A percentile compares a stretch with the other conserved stretches of the same genome.
Evolutionary conservation across 2,329 filamentous ascomycete genomes (phyloP).

Genomic region (Colletotrichum lentis): DNA sequence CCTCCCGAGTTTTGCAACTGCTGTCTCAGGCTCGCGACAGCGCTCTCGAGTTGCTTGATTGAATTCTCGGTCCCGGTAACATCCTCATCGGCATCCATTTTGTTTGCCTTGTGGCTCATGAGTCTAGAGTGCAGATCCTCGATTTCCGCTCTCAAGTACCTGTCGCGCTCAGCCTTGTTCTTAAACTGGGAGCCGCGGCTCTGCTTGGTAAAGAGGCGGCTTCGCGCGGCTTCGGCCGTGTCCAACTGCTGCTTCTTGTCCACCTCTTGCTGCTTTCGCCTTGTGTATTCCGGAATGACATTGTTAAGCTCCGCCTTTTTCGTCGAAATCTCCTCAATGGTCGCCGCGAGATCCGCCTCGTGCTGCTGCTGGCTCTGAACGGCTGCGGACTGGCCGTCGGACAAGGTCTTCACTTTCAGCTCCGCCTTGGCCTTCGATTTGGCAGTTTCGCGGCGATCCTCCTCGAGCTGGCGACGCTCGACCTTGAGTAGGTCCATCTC

Average conservation of each 20-base stretch:
- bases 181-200: conserved; percentile 86
- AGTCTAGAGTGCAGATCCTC: conserved; percentile 79
- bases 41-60: conserved; percentile 75
- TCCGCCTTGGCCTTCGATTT: conserved; percentile 85
- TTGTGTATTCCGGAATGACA: conserved; percentile 79
- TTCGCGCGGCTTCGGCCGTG: conserved; percentile 75
- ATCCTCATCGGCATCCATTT: conserved; percentile 85
- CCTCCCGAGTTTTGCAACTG: conserved; percentile 82
- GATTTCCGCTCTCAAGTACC: conserved; percentile 82
- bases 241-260: conserved; percentile 76
- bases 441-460: conserved; percentile 84
- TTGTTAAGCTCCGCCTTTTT: conserved; percentile 80
- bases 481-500: conserved; percentile 85
- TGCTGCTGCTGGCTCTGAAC: conserved; percentile 77
- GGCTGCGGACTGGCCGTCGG: conserved; percentile 81
- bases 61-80: conserved; percentile 74
- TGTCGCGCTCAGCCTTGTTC: conserved; percentile 87
- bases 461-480: conserved; percentile 86
- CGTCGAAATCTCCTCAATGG: conserved; percentile 76
- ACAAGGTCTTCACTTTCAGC: conserved; percentile 80
- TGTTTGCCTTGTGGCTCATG: conserved; percentile 82
- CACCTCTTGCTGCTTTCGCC: conserved; percentile 76
- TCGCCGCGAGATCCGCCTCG: conserved; percentile 73
- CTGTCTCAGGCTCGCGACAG: conserved; percentile 74
- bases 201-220: conserved; percentile 90